A percentile compares a stretch with the other conserved stretches of the same genome.
These are phyloP conservation scores for Torulaspora maleeae DNA, from an alignment of 805 yeast species.

Conservation along the genomic window DNA sequence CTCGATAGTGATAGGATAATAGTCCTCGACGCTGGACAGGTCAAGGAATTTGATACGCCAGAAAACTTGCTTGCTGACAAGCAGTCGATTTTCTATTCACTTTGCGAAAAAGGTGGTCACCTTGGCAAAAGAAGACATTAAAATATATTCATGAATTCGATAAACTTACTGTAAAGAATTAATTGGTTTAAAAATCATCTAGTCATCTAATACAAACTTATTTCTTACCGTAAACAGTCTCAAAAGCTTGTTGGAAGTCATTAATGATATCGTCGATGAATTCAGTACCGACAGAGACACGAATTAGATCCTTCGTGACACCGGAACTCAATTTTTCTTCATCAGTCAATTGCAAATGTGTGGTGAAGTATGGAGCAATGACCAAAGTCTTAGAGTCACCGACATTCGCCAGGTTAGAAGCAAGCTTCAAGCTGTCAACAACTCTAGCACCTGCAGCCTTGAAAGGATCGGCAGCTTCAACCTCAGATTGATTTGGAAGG, in stretches of 20 bases:
- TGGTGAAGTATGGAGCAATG: constrained; percentile 93
- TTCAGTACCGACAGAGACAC: constrained; percentile 90
- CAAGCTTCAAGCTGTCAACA: constrained; percentile 77
- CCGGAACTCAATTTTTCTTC: constrained; percentile 80
- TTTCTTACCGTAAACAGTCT: constrained; percentile 45
- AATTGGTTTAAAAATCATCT: background rate
- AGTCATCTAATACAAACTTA: constrained; percentile 11
- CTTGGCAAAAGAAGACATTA: constrained; percentile 5
- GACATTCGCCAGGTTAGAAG: constrained; percentile 91
- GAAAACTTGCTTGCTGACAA: constrained; percentile 41
- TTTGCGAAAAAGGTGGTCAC: constrained; percentile 52
- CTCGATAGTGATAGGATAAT: constrained; percentile 78
- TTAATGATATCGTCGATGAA: constrained; percentile 84
- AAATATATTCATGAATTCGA: background rate
- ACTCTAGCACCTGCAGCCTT: constrained; percentile 74
- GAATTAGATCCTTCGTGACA: constrained; percentile 80
- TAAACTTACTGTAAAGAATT: background rate
- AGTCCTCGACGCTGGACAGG: constrained; percentile 67
- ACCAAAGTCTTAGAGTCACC: constrained; percentile 95
- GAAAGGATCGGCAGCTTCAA: constrained; percentile 55
- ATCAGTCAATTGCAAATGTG: constrained; percentile 85
- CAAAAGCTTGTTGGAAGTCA: constrained; percentile 84
- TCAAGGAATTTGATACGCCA: constrained; percentile 77
- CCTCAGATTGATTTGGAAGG: constrained; percentile 34
- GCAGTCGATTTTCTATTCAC: constrained; percentile 45